Evolutionary conservation across 1,284 basidiomycete species (phyloP), one percentile per base, ranked within the genome.

Genomic region (Moesziomyces antarcticus): DNA sequence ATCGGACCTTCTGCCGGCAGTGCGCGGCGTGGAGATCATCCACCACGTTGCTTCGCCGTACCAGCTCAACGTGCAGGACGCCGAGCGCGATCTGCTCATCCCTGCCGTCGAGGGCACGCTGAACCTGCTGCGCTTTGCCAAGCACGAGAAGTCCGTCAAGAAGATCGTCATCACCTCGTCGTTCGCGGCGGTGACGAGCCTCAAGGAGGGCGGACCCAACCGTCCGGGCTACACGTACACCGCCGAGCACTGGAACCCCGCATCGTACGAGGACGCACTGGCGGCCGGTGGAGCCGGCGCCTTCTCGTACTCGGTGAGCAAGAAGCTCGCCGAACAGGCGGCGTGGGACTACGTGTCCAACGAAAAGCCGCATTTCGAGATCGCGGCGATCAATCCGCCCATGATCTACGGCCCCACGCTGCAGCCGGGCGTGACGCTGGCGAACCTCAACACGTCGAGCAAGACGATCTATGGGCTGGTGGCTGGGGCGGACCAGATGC

Each of bases 41-140:
- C 63, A 70, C 42, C 70, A 77, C 33, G 55, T 56, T 3, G 72
- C 72, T 25, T 84, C 66, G 27, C 77, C 82, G 3, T 83, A 78
- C 65, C 75, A 81, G 50, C 58, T 78, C 48, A 64, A 76, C 24
- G 76, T 82, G 16, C 52, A 73, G 33, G 84, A 85, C 56, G 76
- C 82, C 16, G 77, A 80, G 58, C 67, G 69, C 30, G 82, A 85
- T 52, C 73, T 85, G 45, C 77, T 85, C 45, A 66, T 72, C 20
- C 84, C 84, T 0, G 84, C 84, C 11, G 68, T 85, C 35, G 77
- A 84, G 43, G 84, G 84, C 3, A 85, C 83, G 0, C 66, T 84
- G 24, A 75, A 78, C 24, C 60, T 85, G 5, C 62, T 84, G 10
- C 62, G 71, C 6, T 78, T 74, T 25, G 82, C 82, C 11, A 74